Evolutionary conservation across 1,284 basidiomycete genomes (phyloP).

Genomic region (Lignosus rhinocerotis): DNA sequence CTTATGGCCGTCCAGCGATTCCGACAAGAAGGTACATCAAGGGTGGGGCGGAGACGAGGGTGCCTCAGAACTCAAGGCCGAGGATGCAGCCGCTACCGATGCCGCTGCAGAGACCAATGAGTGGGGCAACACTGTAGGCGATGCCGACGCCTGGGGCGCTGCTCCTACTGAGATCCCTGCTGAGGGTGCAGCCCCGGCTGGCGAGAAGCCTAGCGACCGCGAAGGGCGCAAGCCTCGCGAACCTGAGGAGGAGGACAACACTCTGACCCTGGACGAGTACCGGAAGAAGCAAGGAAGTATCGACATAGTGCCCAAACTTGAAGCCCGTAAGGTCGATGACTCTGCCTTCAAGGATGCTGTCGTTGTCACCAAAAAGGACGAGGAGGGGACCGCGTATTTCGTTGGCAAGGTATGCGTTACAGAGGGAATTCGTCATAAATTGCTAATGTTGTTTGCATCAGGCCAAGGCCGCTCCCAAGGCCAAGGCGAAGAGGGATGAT

Average conservation of each 20-base stretch:
- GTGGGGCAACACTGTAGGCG: slow-evolving; percentile 41
- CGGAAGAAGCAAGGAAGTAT: slow-evolving; percentile 68
- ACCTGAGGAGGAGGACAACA: slow-evolving; percentile 91
- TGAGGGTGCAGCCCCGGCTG: slow-evolving; percentile 22
- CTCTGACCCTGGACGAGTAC: slow-evolving; percentile 85
- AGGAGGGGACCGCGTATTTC: slow-evolving; percentile 68
- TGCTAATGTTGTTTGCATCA: slow-evolving; percentile 27
- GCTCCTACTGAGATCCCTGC: slow-evolving; percentile 37
- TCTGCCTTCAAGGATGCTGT: slow-evolving; percentile 65
- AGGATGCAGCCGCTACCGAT: slow-evolving; percentile 52
- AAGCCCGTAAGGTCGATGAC: slow-evolving; percentile 64
- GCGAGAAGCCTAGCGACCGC: slow-evolving; percentile 38
- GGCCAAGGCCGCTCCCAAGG: slow-evolving; percentile 60
- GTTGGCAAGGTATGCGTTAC: slow-evolving; percentile 65
- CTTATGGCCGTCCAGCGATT: slow-evolving; percentile 57
- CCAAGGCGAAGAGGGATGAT: slow-evolving; percentile 73
- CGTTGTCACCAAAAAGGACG: slow-evolving; percentile 56
- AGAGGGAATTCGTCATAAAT: neutral
- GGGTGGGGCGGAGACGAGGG: slow-evolving; percentile 92
- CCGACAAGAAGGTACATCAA: slow-evolving; percentile 89
- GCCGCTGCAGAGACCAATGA: slow-evolving; percentile 39
- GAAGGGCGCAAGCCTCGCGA: slow-evolving; percentile 46
- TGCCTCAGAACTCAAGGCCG: slow-evolving; percentile 72
- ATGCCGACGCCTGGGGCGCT: slow-evolving; percentile 42
- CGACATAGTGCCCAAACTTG: slow-evolving; percentile 66